Percentiles rank a stretch among this genome's conserved stretches.
These are phyloP conservation scores for Leccinum uliginosum DNA, from an alignment of 768 basidiomycete species.

Conservation along the genomic window DNA sequence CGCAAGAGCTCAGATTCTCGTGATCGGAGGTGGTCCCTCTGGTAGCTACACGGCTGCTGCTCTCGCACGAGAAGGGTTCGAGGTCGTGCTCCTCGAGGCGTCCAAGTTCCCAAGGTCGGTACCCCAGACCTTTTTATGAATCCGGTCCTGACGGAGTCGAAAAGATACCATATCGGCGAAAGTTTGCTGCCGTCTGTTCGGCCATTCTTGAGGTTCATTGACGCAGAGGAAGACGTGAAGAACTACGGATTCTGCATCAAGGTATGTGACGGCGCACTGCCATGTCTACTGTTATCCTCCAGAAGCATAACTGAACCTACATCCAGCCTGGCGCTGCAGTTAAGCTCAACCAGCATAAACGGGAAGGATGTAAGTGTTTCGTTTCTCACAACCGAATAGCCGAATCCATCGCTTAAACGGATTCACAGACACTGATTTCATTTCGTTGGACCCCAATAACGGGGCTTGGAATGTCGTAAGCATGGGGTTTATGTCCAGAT, in stretches of 20 bases:
- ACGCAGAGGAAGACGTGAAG: conserved; percentile 4
- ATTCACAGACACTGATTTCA: conserved; percentile 7
- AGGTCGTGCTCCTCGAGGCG: conserved; percentile 7
- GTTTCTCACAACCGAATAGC: background rate
- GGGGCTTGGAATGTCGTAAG: conserved; percentile 8
- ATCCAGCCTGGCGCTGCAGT: conserved; percentile 7
- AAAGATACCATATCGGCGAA: conserved; percentile 17
- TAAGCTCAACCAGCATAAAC: conserved; percentile 7
- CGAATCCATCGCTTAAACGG: background rate
- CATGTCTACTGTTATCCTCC: background rate
- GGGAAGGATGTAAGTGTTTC: conserved; percentile 5
- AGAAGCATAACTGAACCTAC: background rate
- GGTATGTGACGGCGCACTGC: background rate
- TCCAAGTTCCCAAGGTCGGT: conserved; percentile 10
- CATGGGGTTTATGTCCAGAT: background rate
- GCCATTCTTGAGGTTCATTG: conserved; percentile 9
- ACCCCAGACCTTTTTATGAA: no score
- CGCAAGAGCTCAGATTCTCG: conserved; percentile 5
- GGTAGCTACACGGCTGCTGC: conserved; percentile 9
- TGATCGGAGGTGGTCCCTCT: conserved; percentile 12
- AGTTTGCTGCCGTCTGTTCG: conserved; percentile 7
- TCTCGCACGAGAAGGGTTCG: conserved; percentile 11
- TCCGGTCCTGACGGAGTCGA: background rate
- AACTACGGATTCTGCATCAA: conserved; percentile 9
- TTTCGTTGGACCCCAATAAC: conserved; percentile 5